Evolutionary conservation across 2,329 filamentous ascomycete species (phyloP).

Genomic region (Paecilomyces fulvus): DNA sequence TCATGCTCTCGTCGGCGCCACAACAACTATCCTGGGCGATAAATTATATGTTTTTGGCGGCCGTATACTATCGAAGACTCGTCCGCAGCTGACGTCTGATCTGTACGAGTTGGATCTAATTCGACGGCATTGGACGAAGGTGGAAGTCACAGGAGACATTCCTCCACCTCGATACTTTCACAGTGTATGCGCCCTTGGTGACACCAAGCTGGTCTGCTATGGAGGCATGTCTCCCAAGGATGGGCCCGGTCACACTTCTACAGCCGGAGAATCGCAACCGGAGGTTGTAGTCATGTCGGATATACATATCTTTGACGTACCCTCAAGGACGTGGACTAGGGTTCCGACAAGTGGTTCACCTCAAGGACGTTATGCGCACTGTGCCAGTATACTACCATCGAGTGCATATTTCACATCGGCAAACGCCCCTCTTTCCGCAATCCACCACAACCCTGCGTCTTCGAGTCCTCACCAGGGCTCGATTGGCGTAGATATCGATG

Average conservation of each 20-base stretch:
- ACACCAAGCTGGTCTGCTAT: constrained; percentile 95
- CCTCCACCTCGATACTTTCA: constrained; percentile 94
- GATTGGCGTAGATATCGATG: constrained; percentile 82
- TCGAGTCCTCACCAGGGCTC: constrained; percentile 79
- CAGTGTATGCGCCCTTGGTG: constrained; percentile 85
- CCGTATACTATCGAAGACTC: constrained; percentile 71
- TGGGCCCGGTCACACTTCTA: constrained; percentile 28
- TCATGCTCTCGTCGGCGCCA: constrained; percentile 84
- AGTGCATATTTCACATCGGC: constrained; percentile 79
- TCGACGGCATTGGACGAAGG: constrained; percentile 82
- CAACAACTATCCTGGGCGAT: constrained; percentile 88
- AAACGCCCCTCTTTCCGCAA: constrained; percentile 72
- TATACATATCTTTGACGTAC: constrained; percentile 88
- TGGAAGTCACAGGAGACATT: constrained; percentile 75
- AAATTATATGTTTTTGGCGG: constrained; percentile 97
- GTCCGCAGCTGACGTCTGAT: constrained; percentile 78
- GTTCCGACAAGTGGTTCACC: constrained; percentile 73
- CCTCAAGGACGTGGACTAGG: constrained; percentile 73
- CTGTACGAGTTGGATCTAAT: constrained; percentile 91
- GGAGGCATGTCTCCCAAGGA: constrained; percentile 81
- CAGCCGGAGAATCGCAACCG: constrained; percentile 56
- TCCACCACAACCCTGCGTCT: constrained; percentile 80
- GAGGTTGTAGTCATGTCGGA: constrained; percentile 98
- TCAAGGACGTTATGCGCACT: constrained; percentile 93
- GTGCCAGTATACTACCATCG: constrained; percentile 83